Base-by-base conservation (phyloP, 2,329 filamentous ascomycete species). In the Fusarium sp. region DNA sequence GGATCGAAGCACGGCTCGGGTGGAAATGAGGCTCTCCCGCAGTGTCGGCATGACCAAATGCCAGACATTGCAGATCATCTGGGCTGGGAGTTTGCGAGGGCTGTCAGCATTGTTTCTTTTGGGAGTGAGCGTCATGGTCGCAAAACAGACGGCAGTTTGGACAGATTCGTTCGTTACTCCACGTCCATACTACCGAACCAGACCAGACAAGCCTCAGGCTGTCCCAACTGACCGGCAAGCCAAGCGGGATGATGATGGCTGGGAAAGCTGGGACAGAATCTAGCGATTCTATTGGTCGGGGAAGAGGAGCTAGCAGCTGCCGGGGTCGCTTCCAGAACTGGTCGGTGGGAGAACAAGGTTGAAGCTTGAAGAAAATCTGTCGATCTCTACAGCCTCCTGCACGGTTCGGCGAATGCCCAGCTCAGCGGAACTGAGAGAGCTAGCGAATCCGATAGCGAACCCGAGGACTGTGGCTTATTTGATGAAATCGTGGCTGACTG, bases 281-380 rank as follows among this genome's bases (percentile, higher is more conserved):
- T 16, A 20, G 30, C 9, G 13, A 16, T 45, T 23, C 69, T 45
- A 79, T 78, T 78, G 76, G 77, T 54, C 66, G 57, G 32, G 39
- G 56, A 43, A 57, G 32, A 34, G 50, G 56, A 39, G 45, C 35
- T 52, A 56, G 56, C 69, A 73, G 48, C 60, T 75, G 71, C 68
- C 61, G 73, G 75, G 77, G 45, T 70, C 52, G 68, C 57, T 78
- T 79, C 76, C 76, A 74, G 76, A 79, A 79, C 50, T 66, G 68
- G 69, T 73, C 61, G 64, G 70, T 72, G 64, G 58, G 64, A 72
- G 68, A 71, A 73, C 76, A 77, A 72, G 76, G 77, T 75, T 76
- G 73, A 67, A 67, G 69, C 68, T 71, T 76, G 72, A 76, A 67
- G 71, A 73, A 69, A 74, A 77, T 74, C 76, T 65, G 77, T 77